These are phyloP conservation scores for Neurospora terricola DNA, from an alignment of 495 filamentous ascomycete species.

Conservation along the genomic window DNA sequence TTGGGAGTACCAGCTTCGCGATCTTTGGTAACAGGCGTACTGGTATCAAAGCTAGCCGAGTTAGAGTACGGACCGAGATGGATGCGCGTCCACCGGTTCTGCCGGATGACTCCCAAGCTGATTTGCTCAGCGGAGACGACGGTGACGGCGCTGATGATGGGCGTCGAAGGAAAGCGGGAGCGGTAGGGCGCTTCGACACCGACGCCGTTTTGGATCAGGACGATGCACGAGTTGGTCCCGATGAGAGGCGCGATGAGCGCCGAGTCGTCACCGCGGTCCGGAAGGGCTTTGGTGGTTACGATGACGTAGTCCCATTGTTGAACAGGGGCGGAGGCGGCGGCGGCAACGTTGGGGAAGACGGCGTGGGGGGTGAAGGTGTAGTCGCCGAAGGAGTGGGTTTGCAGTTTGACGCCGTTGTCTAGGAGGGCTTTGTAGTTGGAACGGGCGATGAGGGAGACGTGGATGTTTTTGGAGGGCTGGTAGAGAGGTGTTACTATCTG, in stretches of 20 bases:
- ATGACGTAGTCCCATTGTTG: slow-evolving; percentile 48
- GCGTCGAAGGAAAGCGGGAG: slow-evolving; percentile 39
- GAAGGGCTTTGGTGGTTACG: slow-evolving; percentile 48
- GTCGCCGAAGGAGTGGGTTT: slow-evolving; percentile 43
- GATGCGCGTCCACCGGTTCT: slow-evolving; percentile 53
- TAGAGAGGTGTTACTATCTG: neutral
- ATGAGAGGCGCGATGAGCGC: slow-evolving; percentile 41
- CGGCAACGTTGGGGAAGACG: slow-evolving; percentile 34
- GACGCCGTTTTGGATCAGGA: slow-evolving; percentile 63
- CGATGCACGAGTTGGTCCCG: slow-evolving; percentile 39
- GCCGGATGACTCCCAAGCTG: slow-evolving; percentile 38
- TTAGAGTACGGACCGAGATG: slow-evolving; percentile 45
- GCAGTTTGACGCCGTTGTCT: slow-evolving; percentile 33
- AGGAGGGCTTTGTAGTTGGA: slow-evolving; percentile 46
- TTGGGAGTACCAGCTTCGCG: neutral
- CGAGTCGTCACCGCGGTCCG: slow-evolving; percentile 39
- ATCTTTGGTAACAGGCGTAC: neutral
- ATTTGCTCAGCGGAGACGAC: slow-evolving; percentile 44
- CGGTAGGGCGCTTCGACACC: slow-evolving; percentile 58
- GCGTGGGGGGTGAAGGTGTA: slow-evolving; percentile 41
- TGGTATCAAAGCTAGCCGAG: slow-evolving; percentile 11
- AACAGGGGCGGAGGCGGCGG: slow-evolving; percentile 17
- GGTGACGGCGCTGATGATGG: slow-evolving; percentile 53
- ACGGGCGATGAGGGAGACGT: slow-evolving; percentile 41
- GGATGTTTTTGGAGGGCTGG: slow-evolving; percentile 31